These are phyloP conservation scores for Penicillium freii DNA, from an alignment of 2,329 filamentous ascomycete species.

Conservation along the genomic window DNA sequence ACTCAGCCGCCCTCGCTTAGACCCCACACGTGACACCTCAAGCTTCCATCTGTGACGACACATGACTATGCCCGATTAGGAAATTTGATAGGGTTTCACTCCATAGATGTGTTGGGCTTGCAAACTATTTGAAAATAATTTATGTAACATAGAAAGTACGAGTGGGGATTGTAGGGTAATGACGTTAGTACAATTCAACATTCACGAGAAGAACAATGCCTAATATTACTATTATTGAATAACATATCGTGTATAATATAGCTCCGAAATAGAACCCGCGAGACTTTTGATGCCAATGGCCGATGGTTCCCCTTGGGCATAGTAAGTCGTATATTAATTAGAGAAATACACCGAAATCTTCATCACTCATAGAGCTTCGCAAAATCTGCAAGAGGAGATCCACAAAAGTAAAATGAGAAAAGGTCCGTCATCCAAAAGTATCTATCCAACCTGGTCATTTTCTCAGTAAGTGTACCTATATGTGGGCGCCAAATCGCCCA, in stretches of 20 bases:
- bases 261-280: neutral
- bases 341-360: neutral
- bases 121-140: neutral
- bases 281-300: neutral
- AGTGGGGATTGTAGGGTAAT: neutral
- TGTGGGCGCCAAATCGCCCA: constrained; percentile 44
- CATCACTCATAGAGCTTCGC: neutral
- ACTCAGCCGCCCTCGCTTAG: constrained; percentile 34
- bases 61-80: constrained; percentile 7
- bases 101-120: neutral
- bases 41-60: constrained; percentile 10
- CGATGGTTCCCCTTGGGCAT: neutral
- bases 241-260: neutral
- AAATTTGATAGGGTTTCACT: constrained; percentile 11
- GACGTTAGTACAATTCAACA: neutral
- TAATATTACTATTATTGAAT: neutral
- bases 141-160: neutral
- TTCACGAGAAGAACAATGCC: neutral
- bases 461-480: constrained; percentile 42
- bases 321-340: neutral
- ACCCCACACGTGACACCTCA: constrained; percentile 3
- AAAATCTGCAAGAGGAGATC: neutral
- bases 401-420: neutral
- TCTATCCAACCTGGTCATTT: neutral
- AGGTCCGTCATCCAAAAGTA: neutral